A percentile compares a stretch with the other conserved stretches of the same genome.
These are phyloP conservation scores for Solanum lignicaule DNA, from an alignment of 257 asterid species.

Conservation along the genomic window DNA sequence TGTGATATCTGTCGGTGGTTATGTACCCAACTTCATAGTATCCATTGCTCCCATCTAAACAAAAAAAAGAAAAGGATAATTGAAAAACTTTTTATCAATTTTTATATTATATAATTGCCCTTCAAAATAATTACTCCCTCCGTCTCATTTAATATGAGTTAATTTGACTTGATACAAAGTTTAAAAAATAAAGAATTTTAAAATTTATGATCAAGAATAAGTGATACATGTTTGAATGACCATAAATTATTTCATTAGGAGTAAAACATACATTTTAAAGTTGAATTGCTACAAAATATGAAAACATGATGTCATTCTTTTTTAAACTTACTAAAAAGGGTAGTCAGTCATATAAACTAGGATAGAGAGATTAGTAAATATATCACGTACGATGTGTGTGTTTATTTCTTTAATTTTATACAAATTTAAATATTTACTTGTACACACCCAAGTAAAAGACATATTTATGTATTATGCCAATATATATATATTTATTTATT, in stretches of 20 bases:
- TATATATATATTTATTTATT: no score
- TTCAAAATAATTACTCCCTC: neutral
- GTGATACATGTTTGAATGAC: neutral
- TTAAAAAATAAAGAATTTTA: no score
- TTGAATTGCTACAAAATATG: neutral
- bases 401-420: no score
- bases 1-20: conserved; percentile 4
- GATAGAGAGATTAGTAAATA: neutral
- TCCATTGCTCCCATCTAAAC: neutral
- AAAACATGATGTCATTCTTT: no score
- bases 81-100: neutral
- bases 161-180: no score
- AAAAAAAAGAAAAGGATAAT: neutral
- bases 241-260: no score
- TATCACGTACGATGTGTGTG: no score
- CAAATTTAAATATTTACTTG: no score
- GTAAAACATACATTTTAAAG: neutral
- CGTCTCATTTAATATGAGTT: neutral
- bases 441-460: no score
- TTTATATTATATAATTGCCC: neutral
- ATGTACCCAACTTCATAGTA: neutral
- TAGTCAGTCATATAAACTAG: no score
- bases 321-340: neutral
- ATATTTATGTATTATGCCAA: no score
- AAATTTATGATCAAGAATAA: no score